Evolutionary conservation across 2,329 filamentous ascomycete species (phyloP).

Genomic region (Aureobasidium pullulans): DNA sequence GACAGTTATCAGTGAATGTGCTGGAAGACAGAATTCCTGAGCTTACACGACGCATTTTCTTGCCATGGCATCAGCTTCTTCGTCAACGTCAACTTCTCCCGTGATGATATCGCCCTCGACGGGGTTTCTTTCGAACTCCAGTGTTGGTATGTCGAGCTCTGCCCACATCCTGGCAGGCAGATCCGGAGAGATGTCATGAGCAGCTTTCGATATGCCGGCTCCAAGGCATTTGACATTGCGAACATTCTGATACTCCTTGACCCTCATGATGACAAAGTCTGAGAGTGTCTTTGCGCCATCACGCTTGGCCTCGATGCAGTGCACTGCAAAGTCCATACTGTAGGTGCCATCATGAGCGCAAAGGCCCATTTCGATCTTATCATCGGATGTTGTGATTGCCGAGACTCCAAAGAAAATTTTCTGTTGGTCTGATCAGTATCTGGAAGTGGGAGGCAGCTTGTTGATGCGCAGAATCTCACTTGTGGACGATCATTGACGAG

Average conservation of each 20-base stretch:
- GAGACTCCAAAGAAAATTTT: conserved; percentile 56
- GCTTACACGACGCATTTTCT: conserved; percentile 67
- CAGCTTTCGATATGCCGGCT: conserved; percentile 56
- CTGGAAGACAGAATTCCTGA: conserved; percentile 12
- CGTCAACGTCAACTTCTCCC: conserved; percentile 58
- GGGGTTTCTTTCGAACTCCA: conserved; percentile 51
- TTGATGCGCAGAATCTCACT: neutral
- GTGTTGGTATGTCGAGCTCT: conserved; percentile 67
- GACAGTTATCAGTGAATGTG: neutral
- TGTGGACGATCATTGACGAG: neutral
- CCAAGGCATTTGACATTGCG: conserved; percentile 70
- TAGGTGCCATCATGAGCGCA: conserved; percentile 70
- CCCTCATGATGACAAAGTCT: conserved; percentile 51
- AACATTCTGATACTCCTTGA: conserved; percentile 54
- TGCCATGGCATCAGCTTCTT: conserved; percentile 74
- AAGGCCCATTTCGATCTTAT: conserved; percentile 52
- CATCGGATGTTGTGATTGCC: conserved; percentile 41
- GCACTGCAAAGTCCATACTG: conserved; percentile 63
- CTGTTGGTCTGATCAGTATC: neutral
- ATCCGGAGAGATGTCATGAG: conserved; percentile 54
- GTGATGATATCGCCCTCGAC: conserved; percentile 74
- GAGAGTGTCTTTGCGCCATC: conserved; percentile 14
- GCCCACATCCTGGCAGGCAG: conserved; percentile 67
- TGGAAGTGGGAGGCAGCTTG: neutral
- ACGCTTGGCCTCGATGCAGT: conserved; percentile 37